Base-by-base conservation (phyloP, 192 early-diverging fungal species). In the Umbelopsis vinacea region DNA sequence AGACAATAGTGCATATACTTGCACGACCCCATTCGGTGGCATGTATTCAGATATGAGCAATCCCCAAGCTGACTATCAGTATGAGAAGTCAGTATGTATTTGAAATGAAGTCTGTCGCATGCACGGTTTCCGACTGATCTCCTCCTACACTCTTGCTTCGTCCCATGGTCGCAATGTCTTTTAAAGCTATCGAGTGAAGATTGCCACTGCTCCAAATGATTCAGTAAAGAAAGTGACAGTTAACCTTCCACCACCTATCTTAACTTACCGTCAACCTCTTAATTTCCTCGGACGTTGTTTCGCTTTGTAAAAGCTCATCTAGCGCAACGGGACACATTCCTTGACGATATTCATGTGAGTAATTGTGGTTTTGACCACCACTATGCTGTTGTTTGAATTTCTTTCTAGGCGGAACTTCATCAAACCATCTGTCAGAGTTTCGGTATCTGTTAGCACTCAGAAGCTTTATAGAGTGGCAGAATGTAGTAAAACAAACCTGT, bases 31-130 rank as follows among this genome's bases (percentile, higher is more conserved):
- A 87, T 86, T 12, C 86, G 63, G 70, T 89, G 86, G 73, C 89
- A 90, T 10, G 89, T 90, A 60, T 90, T 90, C 29, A 89, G 76
- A 73, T 89, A 89, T 10, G 87, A 89, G 76, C 88, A 89, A 79
- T 89, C 88, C 9, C 88, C 88, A 47, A 88, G 76, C 19, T 73
- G 48, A 10, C 67, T 54, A 45, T 86, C 87, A 21, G 88, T 89
- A 67, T 88, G 75, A 1, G 84, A 74, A 26, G 75, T 69, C 3
- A 82, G 45, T 55, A 89, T 86, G n/a, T 70, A 74, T 3, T 78
- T 69, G 54, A 89, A 88, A 72, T 89, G 88, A 9, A 89, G 46
- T 73, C 83, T 63, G 14, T 1, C 12, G 7, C 57, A 63, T 35
- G 33, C 15, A 37, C 35, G 26, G 26, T 37, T 12, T 12, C 33